A percentile compares a stretch with the other conserved stretches of the same genome.
Evolutionary conservation across 257 asterid species (phyloP).

Genomic region (Plectranthus barbatus): DNA sequence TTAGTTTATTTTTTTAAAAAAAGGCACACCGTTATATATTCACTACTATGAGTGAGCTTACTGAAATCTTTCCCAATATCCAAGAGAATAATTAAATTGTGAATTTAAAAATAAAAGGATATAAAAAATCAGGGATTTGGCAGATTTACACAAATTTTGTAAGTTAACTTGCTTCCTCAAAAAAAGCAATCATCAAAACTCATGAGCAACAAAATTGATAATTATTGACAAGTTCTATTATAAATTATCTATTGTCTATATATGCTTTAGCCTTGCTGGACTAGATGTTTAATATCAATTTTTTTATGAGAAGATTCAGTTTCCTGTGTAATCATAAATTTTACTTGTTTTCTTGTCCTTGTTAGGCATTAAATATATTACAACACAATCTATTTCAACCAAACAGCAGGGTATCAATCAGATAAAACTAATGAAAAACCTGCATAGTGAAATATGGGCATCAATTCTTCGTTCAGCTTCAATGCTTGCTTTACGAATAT

Average conservation of each 20-base stretch:
- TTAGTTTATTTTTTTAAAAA: too few species aligned
- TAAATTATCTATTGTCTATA: not conserved
- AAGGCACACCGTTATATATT: not conserved
- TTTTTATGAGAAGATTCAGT: not conserved
- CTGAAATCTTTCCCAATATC: not conserved
- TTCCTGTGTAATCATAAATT: not conserved
- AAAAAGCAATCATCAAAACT: too few species aligned
- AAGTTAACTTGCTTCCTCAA: not conserved
- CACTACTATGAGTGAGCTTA: constrained; percentile 1
- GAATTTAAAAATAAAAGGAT: too few species aligned
- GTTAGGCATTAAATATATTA: not conserved
- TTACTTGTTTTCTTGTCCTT: not conserved
- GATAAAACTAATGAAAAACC: constrained; percentile 31
- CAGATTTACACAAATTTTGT: not conserved
- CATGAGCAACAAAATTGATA: not conserved
- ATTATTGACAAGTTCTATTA: not conserved
- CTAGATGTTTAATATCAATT: not conserved
- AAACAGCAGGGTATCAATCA: not conserved
- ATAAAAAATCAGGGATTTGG: not conserved
- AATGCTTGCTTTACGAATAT: constrained; percentile 73
- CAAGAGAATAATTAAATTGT: not conserved
- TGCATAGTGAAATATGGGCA: constrained; percentile 65
- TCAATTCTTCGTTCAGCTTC: constrained; percentile 88
- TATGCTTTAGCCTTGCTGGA: not conserved
- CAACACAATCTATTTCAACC: not conserved